Base-by-base conservation (phyloP, 805 yeast genomes). In the Starmerella sirachaensis region DNA sequence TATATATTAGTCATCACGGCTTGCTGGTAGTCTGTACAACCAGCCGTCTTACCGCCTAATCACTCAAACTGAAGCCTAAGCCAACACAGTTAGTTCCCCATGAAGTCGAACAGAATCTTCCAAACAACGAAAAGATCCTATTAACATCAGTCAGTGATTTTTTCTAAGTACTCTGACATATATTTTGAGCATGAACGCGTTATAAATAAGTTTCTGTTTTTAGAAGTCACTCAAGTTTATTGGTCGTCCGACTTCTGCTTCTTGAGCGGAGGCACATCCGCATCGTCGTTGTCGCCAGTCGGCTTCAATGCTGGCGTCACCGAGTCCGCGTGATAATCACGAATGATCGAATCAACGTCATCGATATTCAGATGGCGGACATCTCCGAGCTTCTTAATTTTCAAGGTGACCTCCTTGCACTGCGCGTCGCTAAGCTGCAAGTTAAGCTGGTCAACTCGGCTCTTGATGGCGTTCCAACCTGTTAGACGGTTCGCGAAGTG, bases 401-500 rank as follows among this genome's bases (percentile, higher is more conserved):
- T 86, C 52, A 72, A 69, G 24, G 98, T 88, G 47, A 91, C 94
- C 60, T 83, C 95, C 72, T 91, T 91, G 64, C 82, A 69, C 70
- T 88, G 96, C 51, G 77, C 88, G 58, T 88, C 98, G 34, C 91
- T 75, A 58, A 88, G 70, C 53, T 77, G 67, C 63, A 88, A 70
- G 64, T 91, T 86, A 65, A 88, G 74, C 65, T 88, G 98, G 61
- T 88, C 98, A 45, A 91, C 98, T 65, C 98, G 80, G 29, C 93
- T 76, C 69, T 88, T 88, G 72, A 88, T 88, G 39, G 97, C 97
- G 63, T 88, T 91, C 98, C 98, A 88, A 46, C 98, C 98, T 11
- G 98, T 88, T 57, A 88, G 71, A 59, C 97, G 78, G 72, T 88
- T 88, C 53, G 97, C 97, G 61, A 88, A 91, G 63, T 91, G 98